A percentile compares a stretch with the other conserved stretches of the same genome.
These are phyloP conservation scores for Ogataea zsoltii DNA, from an alignment of 805 yeast genomes.

Conservation along the genomic window DNA sequence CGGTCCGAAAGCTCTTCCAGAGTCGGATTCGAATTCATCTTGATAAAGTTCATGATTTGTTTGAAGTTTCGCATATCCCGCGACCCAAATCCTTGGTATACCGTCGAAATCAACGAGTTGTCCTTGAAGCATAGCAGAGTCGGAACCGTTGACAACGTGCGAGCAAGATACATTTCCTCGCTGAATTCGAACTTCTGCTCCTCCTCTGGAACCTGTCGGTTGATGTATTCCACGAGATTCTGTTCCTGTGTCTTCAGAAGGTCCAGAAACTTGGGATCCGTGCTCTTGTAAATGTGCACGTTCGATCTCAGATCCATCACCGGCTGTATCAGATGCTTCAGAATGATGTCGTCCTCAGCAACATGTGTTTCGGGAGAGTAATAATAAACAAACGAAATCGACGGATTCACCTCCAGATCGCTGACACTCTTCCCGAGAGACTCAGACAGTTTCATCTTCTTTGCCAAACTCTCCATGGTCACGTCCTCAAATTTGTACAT, in stretches of 20 bases:
- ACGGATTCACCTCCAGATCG: constrained; percentile 37
- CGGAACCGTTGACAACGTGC: constrained; percentile 60
- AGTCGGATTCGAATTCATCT: constrained; percentile 49
- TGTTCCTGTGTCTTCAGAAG: constrained; percentile 43
- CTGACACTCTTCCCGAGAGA: constrained; percentile 18
- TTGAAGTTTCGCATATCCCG: constrained; percentile 58
- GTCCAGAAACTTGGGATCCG: constrained; percentile 42
- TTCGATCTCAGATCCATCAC: constrained; percentile 58
- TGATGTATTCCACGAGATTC: constrained; percentile 43
- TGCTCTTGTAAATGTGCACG: constrained; percentile 52
- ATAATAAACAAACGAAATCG: constrained; percentile 53
- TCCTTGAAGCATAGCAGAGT: constrained; percentile 63
- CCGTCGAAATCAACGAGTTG: constrained; percentile 48
- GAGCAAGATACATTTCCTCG: constrained; percentile 48
- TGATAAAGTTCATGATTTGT: constrained; percentile 51
- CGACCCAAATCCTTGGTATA: constrained; percentile 62
- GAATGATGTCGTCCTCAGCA: constrained; percentile 61
- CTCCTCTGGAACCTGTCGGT: constrained; percentile 33
- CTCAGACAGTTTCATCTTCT: constrained; percentile 21
- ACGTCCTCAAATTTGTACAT: constrained; percentile 44
- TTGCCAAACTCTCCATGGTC: constrained; percentile 21
- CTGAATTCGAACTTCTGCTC: constrained; percentile 35
- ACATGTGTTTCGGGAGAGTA: constrained; percentile 51
- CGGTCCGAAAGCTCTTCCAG: constrained; percentile 51
- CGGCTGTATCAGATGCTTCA: constrained; percentile 62